Conservation (phyloP, 768 basidiomycete genomes). For the Lactarius hatsudake region DNA sequence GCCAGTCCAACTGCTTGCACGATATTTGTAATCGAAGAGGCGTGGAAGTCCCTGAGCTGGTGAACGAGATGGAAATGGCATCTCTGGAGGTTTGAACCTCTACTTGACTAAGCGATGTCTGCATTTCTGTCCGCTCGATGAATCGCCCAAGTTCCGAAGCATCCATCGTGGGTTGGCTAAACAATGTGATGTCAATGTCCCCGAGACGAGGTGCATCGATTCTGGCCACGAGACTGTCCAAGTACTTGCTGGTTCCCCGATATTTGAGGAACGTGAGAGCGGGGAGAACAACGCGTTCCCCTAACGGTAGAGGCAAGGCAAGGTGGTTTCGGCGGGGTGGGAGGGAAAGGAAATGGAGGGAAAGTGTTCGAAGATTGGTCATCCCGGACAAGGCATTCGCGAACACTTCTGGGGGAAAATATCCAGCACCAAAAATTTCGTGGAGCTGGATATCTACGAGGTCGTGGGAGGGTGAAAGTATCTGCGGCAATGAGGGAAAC, state of each 20-base stretch:
- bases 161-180: neutral
- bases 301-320: rapidly evolving
- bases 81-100: neutral
- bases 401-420: neutral
- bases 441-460: neutral
- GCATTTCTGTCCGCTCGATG: neutral
- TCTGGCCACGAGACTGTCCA: neutral
- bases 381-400: neutral
- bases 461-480: neutral
- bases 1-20: no score
- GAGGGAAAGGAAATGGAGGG: neutral
- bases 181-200: neutral
- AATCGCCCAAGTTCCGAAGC: neutral
- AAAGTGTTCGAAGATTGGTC: neutral
- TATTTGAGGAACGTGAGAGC: neutral
- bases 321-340: no score
- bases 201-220: no score
- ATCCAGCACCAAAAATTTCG: neutral
- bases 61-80: neutral
- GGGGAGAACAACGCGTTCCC: neutral
- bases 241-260: neutral
- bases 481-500: neutral
- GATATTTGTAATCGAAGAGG: neutral
- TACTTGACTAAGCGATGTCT: neutral
- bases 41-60: neutral